A percentile compares a stretch with the other conserved stretches of the same genome.
Evolutionary conservation across 2,329 filamentous ascomycete species (phyloP).

Genomic region (Ophioceras dolichostomum): DNA sequence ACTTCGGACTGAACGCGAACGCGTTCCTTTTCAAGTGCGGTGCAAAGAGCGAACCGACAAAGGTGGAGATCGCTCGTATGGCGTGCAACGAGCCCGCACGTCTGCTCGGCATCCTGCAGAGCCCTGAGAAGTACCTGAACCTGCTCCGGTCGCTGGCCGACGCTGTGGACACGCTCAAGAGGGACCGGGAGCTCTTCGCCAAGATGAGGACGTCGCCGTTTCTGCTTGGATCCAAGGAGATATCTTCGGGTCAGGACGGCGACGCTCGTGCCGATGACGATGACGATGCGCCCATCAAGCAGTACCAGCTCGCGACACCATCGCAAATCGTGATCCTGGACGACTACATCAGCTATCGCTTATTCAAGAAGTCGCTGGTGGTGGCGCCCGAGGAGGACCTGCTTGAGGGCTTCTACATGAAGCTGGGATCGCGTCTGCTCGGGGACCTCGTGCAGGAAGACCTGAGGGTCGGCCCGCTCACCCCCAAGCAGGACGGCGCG

Average conservation of each 20-base stretch:
- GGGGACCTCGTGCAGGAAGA: conserved; percentile 70
- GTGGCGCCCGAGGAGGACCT: conserved; percentile 83
- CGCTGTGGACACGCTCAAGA: conserved; percentile 55
- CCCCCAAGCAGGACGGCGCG: conserved; percentile 56
- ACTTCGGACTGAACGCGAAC: conserved; percentile 82
- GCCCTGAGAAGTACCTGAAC: conserved; percentile 74
- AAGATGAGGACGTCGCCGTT: conserved; percentile 67
- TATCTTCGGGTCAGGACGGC: too few relatives aligned
- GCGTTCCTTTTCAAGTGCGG: conserved; percentile 80
- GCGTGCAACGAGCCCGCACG: conserved; percentile 75
- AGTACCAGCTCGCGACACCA: conserved; percentile 67
- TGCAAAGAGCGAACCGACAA: conserved; percentile 83
- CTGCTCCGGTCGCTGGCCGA: conserved; percentile 73
- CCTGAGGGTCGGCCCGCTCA: conserved; percentile 54
- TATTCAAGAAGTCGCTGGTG: conserved; percentile 76
- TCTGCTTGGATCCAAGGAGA: conserved; percentile 72
- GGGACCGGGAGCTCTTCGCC: conserved; percentile 65
- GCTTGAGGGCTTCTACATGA: conserved; percentile 73
- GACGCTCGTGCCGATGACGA: conserved; percentile 42
- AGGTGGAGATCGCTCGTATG: conserved; percentile 69
- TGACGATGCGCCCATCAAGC: conserved; percentile 53
- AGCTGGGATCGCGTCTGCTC: conserved; percentile 66
- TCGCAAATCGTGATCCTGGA: conserved; percentile 67
- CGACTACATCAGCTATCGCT: conserved; percentile 77
- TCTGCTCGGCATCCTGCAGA: conserved; percentile 68